A percentile compares a stretch with the other conserved stretches of the same genome.
phyloP scores from a whole-genome alignment of 306 rosid species.

The Cyamopsis tetragonoloba region DNA sequence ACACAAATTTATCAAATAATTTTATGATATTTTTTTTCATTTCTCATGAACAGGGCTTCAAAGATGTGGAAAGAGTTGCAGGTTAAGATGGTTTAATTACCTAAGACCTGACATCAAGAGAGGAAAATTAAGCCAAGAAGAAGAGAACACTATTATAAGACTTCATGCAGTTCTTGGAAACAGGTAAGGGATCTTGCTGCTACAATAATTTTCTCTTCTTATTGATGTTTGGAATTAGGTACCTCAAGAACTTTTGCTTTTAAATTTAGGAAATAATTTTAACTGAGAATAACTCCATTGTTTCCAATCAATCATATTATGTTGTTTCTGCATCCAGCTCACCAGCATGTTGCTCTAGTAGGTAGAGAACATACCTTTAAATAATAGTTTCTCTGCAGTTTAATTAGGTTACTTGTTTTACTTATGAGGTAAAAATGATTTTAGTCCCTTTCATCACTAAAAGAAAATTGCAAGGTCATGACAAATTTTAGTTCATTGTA shows the following conservation, averaged over 20 bases:
- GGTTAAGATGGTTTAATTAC: slow-evolving; percentile 31
- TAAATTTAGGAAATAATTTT: neutral
- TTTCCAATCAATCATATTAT: neutral
- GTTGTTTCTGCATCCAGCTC: too few species aligned
- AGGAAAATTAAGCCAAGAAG: slow-evolving; percentile 18
- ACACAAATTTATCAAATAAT: too few species aligned
- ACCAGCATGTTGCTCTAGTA: too few species aligned
- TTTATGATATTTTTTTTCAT: too few species aligned
- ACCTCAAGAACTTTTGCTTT: neutral
- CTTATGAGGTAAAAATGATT: neutral
- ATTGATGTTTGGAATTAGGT: neutral
- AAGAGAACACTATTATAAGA: slow-evolving; percentile 2
- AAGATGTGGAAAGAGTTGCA: slow-evolving; percentile 34
- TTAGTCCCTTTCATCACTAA: too few species aligned
- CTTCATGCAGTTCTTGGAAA: slow-evolving; percentile 23
- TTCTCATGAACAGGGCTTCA: slow-evolving; percentile 14
- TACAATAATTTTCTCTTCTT: too few species aligned
- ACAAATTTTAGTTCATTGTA: neutral
- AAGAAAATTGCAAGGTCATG: too few species aligned
- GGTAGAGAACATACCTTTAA: too few species aligned
- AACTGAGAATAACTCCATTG: neutral
- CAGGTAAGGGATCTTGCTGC: slow-evolving; percentile 10
- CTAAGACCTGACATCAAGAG: slow-evolving; percentile 28
- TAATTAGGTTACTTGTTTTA: neutral
- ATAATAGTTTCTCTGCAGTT: neutral